Base-by-base conservation (phyloP, 2,329 filamentous ascomycete species). In the Kalmusia sp. region DNA sequence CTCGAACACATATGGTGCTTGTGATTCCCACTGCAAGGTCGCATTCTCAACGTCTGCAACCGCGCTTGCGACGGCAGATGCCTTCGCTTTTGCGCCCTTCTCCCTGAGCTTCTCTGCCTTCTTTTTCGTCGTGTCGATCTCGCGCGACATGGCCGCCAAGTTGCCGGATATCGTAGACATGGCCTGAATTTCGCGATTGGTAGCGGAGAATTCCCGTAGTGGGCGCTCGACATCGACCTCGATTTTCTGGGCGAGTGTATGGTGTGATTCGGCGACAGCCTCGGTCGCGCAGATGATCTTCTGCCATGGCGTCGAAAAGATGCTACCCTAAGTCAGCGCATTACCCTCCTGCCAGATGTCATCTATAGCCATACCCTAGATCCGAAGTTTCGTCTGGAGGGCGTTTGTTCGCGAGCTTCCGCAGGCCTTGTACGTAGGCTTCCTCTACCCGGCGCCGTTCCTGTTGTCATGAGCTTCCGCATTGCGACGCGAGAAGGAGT, bases 1-100 rank as follows among this genome's bases (percentile, higher is more conserved):
- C 76, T 99, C 95, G 69, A 96, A 97, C 55, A 97, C 89, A 75
- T 91, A 98, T 1, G 95, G 95, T 12, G 95, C 92, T 73, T 96
- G 92, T 1, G 92, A 92, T 51, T 96, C 88, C 95, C 95, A 99
- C 71, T 96, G 90, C 61, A 88, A 84, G 38, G 82, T 85, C n/a
- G 92, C 89, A 55, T 86, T 86, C 59, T 96, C 90, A 37, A 96
- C 84, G 59, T 87, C 88, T 15, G 85, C 80, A 9, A 85, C 82
- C 11, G 92, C 92, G 57, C 83, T 83, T 37, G 92, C 90, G 33
- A 95, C 84, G 74, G 95, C 96, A 53, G 87, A 85, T 2, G 88
- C 83, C 65, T 86, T 92, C 35, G 89, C 86, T 75, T 88, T 92
- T 49, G 84, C 83, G 55, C 90, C 92, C 75, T 93, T 96, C 69